Conservation (phyloP, 169 alveolate species). For the Hammondia hammondi region DNA sequence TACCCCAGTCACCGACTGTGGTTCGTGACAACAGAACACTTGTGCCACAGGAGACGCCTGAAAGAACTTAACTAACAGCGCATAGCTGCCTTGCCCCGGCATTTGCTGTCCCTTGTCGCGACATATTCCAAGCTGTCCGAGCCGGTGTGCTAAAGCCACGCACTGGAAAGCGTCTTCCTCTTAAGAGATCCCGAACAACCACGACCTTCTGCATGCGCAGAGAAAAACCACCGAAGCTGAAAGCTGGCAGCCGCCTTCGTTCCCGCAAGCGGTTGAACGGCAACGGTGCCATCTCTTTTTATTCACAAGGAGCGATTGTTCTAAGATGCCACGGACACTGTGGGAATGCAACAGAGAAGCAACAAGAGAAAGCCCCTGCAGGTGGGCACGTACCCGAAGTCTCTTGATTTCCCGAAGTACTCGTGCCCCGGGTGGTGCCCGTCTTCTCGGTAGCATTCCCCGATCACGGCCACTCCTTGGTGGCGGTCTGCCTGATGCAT, state of each 20-base stretch:
- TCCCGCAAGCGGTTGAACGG: neutral
- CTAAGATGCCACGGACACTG: neutral
- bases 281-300: neutral
- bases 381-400: neutral
- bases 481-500: neutral
- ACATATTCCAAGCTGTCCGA: too few species aligned
- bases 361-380: too few species aligned
- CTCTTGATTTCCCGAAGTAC: neutral
- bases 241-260: neutral
- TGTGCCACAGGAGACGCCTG: too few species aligned
- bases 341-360: too few species aligned
- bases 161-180: neutral
- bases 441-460: neutral
- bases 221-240: too few species aligned
- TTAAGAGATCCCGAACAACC: neutral
- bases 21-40: too few species aligned
- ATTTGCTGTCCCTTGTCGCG: too few species aligned
- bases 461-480: neutral
- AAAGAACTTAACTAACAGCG: too few species aligned
- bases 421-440: slow-evolving; percentile 22
- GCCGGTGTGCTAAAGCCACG: neutral
- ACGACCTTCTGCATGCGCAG: too few species aligned
- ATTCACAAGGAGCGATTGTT: neutral
- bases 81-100: too few species aligned
- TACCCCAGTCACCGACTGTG: too few species aligned